These are phyloP conservation scores for Lentinula sp. DNA, from an alignment of 768 basidiomycete species.

Conservation along the genomic window DNA sequence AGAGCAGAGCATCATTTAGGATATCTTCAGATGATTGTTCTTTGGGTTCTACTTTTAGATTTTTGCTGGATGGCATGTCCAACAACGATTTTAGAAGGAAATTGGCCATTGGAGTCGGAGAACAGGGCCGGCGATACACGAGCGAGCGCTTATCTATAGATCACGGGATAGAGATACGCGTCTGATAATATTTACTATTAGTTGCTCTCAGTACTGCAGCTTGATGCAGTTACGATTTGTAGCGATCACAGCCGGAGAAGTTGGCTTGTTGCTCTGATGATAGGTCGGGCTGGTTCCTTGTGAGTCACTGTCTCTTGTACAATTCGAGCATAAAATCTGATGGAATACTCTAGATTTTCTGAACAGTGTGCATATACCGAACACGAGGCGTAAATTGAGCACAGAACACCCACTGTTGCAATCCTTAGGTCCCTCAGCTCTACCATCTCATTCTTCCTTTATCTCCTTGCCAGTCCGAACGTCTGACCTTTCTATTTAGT, in stretches of 20 bases:
- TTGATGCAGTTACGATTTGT: neutral
- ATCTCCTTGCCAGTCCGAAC: neutral
- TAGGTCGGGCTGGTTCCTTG: neutral
- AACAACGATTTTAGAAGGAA: too few species aligned
- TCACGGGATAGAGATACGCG: neutral
- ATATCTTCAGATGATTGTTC: constrained; percentile 35
- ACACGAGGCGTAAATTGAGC: constrained; percentile 4
- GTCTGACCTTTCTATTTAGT: neutral
- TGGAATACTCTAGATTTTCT: constrained; percentile 4
- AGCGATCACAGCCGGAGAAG: neutral
- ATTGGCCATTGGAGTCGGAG: neutral
- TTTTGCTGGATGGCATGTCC: neutral
- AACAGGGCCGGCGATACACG: neutral
- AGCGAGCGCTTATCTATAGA: neutral
- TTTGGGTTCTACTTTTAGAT: constrained; percentile 12
- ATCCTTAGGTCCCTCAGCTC: neutral
- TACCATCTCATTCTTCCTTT: neutral
- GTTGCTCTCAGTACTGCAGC: neutral
- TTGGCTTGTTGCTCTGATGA: neutral
- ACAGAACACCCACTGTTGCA: neutral
- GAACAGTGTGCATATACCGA: neutral
- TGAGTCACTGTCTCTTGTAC: neutral
- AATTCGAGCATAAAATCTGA: neutral
- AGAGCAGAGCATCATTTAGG: constrained; percentile 43
- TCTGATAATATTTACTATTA: neutral